These are phyloP conservation scores for Phylloporus rhodoxanthus DNA, from an alignment of 768 basidiomycete species.

Conservation along the genomic window DNA sequence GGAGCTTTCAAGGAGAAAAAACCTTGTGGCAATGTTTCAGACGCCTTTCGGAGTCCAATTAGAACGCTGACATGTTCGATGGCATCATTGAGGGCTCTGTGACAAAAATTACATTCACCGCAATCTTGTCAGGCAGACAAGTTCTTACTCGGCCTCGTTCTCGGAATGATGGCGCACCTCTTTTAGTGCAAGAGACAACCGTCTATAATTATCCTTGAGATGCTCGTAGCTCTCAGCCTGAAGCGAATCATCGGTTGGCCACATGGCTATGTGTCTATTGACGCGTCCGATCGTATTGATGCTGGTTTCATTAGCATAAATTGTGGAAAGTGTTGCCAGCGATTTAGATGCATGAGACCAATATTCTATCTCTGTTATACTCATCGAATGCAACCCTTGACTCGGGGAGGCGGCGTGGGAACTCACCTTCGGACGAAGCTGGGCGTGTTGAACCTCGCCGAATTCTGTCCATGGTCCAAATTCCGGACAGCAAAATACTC, in stretches of 20 bases:
- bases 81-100: conserved; percentile 65
- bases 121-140: not conserved
- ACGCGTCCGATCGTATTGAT: conserved; percentile 63
- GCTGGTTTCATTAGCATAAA: conserved; percentile 46
- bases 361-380: conserved; percentile 60
- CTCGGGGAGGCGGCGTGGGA: conserved; percentile 20
- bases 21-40: conserved; percentile 59
- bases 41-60: conserved; percentile 67
- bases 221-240: conserved; percentile 62
- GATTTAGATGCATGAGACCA: conserved; percentile 68
- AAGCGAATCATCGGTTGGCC: conserved; percentile 66
- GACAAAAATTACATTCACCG: conserved; percentile 6
- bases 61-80: conserved; percentile 65
- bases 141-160: conserved; percentile 56
- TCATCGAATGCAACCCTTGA: conserved; percentile 2
- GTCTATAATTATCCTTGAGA: conserved; percentile 60
- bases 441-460: conserved; percentile 57
- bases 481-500: not conserved
- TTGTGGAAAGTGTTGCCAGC: conserved; percentile 47
- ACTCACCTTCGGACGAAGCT: conserved; percentile 70
- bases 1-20: conserved; percentile 1
- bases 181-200: conserved; percentile 53
- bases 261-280: conserved; percentile 63
- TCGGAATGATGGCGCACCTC: conserved; percentile 57
- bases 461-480: conserved; percentile 52